Evolutionary conservation across 345 rosid species (phyloP).

Genomic region (Adansonia digitata): DNA sequence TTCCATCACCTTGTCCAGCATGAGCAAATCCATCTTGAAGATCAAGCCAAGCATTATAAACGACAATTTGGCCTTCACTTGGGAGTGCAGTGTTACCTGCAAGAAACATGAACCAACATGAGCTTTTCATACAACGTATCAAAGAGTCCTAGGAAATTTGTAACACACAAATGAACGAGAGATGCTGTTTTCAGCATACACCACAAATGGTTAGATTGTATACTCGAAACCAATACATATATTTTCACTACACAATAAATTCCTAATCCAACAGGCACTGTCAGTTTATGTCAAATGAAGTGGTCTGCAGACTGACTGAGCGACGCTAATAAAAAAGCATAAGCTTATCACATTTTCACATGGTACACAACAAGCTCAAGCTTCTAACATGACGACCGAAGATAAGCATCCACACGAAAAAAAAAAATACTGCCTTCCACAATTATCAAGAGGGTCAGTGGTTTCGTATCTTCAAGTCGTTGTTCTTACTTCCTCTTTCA

Average conservation of each 20-base stretch:
- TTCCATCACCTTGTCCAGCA: constrained; percentile 58
- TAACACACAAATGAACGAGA: background rate
- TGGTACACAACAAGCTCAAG: background rate
- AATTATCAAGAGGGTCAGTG: background rate
- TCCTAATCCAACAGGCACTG: background rate
- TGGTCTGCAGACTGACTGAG: background rate
- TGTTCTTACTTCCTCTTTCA: background rate
- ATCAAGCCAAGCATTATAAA: constrained; percentile 88
- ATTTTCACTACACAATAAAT: background rate
- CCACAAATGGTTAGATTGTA: background rate
- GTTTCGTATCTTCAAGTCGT: background rate
- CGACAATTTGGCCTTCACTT: constrained; percentile 79
- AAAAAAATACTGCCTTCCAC: background rate
- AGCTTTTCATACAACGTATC: constrained; percentile 5
- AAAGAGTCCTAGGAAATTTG: background rate
- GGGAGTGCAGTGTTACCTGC: constrained; percentile 86
- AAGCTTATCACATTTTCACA: background rate
- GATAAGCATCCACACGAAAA: background rate
- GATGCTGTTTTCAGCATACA: background rate
- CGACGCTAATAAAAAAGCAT: background rate
- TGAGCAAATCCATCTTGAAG: constrained; percentile 91
- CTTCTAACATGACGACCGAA: background rate
- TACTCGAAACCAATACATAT: background rate
- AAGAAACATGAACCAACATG: constrained; percentile 10
- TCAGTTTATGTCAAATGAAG: background rate